Evolutionary conservation across 495 filamentous ascomycete genomes (phyloP), one percentile per base, ranked within the genome.

Genomic region (Aspergillus indologenus): DNA sequence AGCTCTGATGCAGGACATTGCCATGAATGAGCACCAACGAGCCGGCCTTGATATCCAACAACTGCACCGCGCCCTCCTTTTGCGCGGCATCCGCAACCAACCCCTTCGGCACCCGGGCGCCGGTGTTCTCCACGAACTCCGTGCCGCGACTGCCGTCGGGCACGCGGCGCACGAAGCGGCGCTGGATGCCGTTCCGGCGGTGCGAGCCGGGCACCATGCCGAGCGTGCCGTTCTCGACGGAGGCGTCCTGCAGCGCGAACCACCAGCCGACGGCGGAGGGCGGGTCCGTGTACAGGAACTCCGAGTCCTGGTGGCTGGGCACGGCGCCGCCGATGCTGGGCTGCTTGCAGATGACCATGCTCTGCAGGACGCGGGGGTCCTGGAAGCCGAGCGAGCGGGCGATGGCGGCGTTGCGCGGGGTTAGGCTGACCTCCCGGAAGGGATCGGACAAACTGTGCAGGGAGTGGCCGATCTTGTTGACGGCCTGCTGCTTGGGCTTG

Each of bases 311-410:
- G 70, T 98, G 94, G 17, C 89, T 80, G 2, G 84, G 90, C 42
- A 97, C 94, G 0, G 86, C 84, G 17, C 89, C 94, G 21, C 94
- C 94, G 40, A 98, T 98, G 69, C 92, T 89, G 8, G 94, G 93
- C 73, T 97, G 94, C 69, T 98, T 98, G 82, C 90, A 96, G 61
- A 98, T 98, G 8, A 97, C 81, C 94, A 98, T 98, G 65, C 88
- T 92, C 78, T 98, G 94, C 58, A 98, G 78, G 1, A 89, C 81
- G 40, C 78, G 74, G 0, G 94, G 91, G 66, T 94, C 87, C 0
- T 54, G 57, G 73, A 96, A 96, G 1, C 87, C 85, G 14, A 98
- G 74, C 1, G 78, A 80, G 17, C 73, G 73, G 7, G 92, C 91
- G 22, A 98, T 86, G 15, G 79, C 81, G 1, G 84, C 84, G 64